Base-by-base conservation (phyloP, 257 asterid species). In the Knoxia roxburghii region DNA sequence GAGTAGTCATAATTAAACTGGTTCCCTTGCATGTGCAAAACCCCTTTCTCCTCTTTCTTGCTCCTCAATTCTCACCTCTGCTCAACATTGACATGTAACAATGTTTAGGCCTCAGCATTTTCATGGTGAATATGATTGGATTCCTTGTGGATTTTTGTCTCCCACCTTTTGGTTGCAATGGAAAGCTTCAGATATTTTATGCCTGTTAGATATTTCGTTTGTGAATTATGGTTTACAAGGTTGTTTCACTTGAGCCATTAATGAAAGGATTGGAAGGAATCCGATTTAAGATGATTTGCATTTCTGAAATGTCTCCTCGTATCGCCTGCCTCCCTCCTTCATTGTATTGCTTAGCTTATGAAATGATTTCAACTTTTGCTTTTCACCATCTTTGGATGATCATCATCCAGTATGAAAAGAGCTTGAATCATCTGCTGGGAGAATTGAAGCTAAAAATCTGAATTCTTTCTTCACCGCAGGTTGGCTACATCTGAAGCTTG, bases 401-500 rank as follows among this genome's bases (percentile, higher is more conserved):
- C 11, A 43, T 37, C 46, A 37, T 45, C 50, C 18, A 7, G 67
- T 63, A 6, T n/a, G 30, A 1, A 30, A 21, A 26, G 49, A 6
- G 52, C 21, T 43, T 30, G 45, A 48, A 4, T 23, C 13, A 39
- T 21, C 24, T 69, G 53, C 30, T 23, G 1, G 35, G 15, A 33
- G 46, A 33, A 41, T 27, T n/a, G 24, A 20, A 64, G 46, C 29
- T 59, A 18, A 33, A 14, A 33, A 17, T 40, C 68, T 27, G 65
- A 73, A 55, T 37, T 62, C 56, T 29, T 45, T 40, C 70, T 57
- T 51, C 57, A 39, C 72, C 68, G 35, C 83, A 92, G 98, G 98
- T 61, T 93, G 96, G 97, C 83, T 93, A 75, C 99, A 93, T 51
- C 57, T 90, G 75, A 88, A 88, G 88, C 95, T 93, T 33, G 85